Base-by-base conservation (phyloP, 345 rosid species). In the Chamaenerion angustifolium region DNA sequence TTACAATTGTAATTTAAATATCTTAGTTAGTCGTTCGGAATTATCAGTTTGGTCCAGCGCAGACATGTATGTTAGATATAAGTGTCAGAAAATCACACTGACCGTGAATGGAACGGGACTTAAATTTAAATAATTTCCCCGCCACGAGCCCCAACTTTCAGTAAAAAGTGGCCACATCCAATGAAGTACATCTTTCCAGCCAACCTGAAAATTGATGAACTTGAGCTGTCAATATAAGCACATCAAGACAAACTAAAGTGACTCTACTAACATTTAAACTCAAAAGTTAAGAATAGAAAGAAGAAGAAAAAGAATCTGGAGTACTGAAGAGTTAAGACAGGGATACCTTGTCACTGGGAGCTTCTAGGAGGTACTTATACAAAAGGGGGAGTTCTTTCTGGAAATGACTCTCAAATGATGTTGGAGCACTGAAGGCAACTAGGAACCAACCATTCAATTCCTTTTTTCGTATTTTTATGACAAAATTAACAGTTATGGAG, bases 161-260 rank as follows among this genome's bases (percentile, higher is more conserved):
- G 81, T 56, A 69, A 77, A 85, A 51, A 89, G 85, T 12, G 97
- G 95, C 95, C 95, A 88, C 97, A 89, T 85, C 95, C 95, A 89
- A 58, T 89, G 95, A 49, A 68, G 71, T 59, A 85, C 87, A 59
- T 89, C 95, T 69, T 65, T 76, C 97, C 95, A 89, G 63, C 79
- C 71, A 59, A 77, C 75, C 97, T 88, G 43, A 8, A 51, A 21
- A 18, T 40, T 45, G 12, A 16, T 2, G 46, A 25, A 51, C 27
- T 8, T 19, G 13, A 35, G 31, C 16, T 35, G 55, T 40, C 49
- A 37, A 42, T 54, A 16, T 8, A 59, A 27, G 49, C 46, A 56
- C 27, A 31, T 31, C 41, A 17, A 46, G 23, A 46, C 17, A 46
- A 31, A 4, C 6, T 0, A 31, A 21, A 31, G 37, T 31, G 37